These are phyloP conservation scores for Orobanche coerulescens DNA, from an alignment of 257 asterid species.

Conservation along the genomic window DNA sequence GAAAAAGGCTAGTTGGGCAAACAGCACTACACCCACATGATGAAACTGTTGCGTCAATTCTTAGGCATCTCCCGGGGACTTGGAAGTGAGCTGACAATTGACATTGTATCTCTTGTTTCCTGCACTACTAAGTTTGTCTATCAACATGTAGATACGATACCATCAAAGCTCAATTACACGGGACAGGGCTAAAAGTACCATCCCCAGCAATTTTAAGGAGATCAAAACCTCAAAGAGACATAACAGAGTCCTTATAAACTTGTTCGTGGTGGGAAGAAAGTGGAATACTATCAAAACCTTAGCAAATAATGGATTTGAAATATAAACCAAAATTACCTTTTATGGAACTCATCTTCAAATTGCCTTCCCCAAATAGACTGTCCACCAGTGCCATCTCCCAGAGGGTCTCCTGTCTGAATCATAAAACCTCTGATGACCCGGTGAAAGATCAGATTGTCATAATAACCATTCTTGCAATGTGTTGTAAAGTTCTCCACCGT, in stretches of 20 bases:
- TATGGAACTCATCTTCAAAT: slow-evolving; percentile 96
- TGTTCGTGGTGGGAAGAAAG: background rate
- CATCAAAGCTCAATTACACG: background rate
- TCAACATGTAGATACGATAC: background rate
- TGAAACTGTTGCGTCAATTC: background rate
- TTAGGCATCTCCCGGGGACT: background rate
- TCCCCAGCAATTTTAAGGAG: background rate
- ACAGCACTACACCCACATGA: background rate
- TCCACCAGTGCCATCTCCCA: slow-evolving; percentile 99
- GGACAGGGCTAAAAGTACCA: background rate
- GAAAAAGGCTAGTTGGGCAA: background rate
- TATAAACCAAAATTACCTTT: slow-evolving; percentile 48
- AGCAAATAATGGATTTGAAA: background rate
- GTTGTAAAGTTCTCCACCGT: slow-evolving; percentile 97
- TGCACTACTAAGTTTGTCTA: background rate
- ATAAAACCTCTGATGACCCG: slow-evolving; percentile 95
- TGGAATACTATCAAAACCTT: background rate
- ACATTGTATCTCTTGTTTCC: background rate
- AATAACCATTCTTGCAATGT: slow-evolving; percentile 91
- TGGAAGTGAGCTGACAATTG: background rate
- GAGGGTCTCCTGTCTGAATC: slow-evolving; percentile 98
- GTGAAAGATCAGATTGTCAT: slow-evolving; percentile 91
- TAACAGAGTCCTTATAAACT: background rate
- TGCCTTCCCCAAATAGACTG: slow-evolving; percentile 99
- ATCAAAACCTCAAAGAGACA: background rate